Evolutionary conservation across 805 yeast genomes (phyloP), one percentile per base, ranked within the genome.

Genomic region (Ogataea polymorpha): DNA sequence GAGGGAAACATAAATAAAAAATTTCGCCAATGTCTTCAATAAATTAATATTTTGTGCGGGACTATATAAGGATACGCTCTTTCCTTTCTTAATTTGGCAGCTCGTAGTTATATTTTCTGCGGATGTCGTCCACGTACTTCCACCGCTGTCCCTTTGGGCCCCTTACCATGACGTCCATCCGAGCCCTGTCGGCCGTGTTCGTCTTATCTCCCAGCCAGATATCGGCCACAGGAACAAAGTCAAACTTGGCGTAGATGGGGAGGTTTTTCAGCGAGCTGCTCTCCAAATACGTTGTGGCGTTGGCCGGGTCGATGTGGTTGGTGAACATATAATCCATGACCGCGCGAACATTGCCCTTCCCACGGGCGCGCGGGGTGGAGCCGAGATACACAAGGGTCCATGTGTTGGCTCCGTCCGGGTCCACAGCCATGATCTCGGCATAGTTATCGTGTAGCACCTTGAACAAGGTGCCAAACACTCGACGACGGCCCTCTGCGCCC

Each of bases 261-360:
- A 76, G 65, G 47, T 77, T 77, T 12, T 45, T 37, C 5, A 63
- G 42, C 7, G 74, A 59, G 1, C 76, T 69, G 51, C 77, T 71
- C 52, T 77, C 82, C 52, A 77, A 63, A 48, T 77, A 77, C 4
- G 74, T 54, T n/a, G 68, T 56, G 36, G 65, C 56, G 11, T 63
- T 63, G 8, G 53, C 51, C 17, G 59, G 59, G 48, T 77, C 80
- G 38, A 77, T 63, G 54, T 69, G 64, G 39, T 69, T 64, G 24
- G 59, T 53, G 49, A 71, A 74, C 72, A 74, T 68, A 51, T 64
- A 70, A 6, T 75, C 72, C 48, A 77, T 70, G 54, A 75, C 61
- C 18, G 65, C 66, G 35, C 80, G 58, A 9, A 67, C 75, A 50
- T 77, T 76, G 14, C 82, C 82, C 52, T 76, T 76, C 25, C 82